These are phyloP conservation scores for Magnaporthales sp. DNA, from an alignment of 2,329 filamentous ascomycete genomes.

Conservation along the genomic window DNA sequence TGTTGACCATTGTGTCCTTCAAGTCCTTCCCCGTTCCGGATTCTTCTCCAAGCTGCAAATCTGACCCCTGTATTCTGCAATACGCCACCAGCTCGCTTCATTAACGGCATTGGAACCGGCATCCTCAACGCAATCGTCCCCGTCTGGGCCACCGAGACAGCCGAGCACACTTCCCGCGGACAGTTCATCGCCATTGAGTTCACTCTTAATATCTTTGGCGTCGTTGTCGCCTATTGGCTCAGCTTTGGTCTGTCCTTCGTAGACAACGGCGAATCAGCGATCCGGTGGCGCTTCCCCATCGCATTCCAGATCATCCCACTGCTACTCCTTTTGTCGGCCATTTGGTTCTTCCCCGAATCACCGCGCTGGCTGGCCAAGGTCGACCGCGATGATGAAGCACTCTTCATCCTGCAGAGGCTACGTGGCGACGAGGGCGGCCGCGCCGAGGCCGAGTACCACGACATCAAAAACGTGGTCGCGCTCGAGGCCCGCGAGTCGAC, in stretches of 20 bases:
- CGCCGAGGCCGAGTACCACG: conserved; percentile 52
- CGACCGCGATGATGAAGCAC: conserved; percentile 57
- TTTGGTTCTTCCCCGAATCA: conserved; percentile 11
- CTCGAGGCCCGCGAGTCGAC: conserved; percentile 53
- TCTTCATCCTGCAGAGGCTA: conserved; percentile 54
- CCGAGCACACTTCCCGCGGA: conserved; percentile 58
- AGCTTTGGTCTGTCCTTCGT: conserved; percentile 22
- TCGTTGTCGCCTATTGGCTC: conserved; percentile 23
- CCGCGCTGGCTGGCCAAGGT: conserved; percentile 33
- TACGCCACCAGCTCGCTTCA: conserved; percentile 34
- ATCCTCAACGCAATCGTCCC: conserved; percentile 63
- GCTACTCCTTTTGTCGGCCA: conserved; percentile 8
- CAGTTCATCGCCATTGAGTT: conserved; percentile 66
- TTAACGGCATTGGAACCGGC: conserved; percentile 61
- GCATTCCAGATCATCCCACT: conserved; percentile 17
- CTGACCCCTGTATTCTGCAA: background rate
- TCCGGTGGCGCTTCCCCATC: conserved; percentile 25
- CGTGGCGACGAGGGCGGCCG: conserved; percentile 47
- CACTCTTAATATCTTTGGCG: conserved; percentile 29
- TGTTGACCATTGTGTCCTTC: conserved; percentile 13
- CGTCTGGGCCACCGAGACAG: conserved; percentile 63
- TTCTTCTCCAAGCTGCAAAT: background rate
- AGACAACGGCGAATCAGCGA: conserved; percentile 14
- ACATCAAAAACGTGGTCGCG: conserved; percentile 55
- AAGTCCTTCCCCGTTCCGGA: background rate